Base-by-base conservation (phyloP, 345 rosid species). In the Moricandia arvensis region DNA sequence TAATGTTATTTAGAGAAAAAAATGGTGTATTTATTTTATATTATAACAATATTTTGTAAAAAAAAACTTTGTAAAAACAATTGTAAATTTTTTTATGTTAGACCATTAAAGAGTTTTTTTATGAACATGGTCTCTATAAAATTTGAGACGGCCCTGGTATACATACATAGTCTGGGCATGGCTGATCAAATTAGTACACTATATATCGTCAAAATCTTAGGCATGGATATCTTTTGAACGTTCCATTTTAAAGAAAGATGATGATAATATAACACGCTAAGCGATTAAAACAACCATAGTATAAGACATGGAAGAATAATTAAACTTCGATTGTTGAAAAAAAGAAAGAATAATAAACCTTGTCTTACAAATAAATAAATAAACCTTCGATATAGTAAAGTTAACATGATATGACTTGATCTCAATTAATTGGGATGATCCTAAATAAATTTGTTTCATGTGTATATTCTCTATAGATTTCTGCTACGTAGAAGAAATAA, bases 401-500 rank as follows among this genome's bases (percentile, higher is more conserved):
- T 43, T 4, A 43, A 43, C 16, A 33, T 38, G 45, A 3, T 11
- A 38, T 43, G 51, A 43, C 51, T 5, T 43, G 51, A 43, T 43
- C 51, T 43, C 2, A 43, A 43, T 43, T 47, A 47, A 16, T 47
- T 47, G 53, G 8, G 5, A n/a, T 47, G 17, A 47, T 47, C 51
- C 51, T 30, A 1, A 47, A 47, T 18, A 18, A 43, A 13, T 47
- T 47, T 15, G 53, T 47, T 47, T 47, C 53, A 47, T 47, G 53
- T n/a, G 17, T n/a, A n/a, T 47, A 47, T 49, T 38, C 43, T 8
- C 53, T 47, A 47, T 30, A 91, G 95, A 80, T 55, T 91, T 89
- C 35, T 91, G 95, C 82, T 68, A 71, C 53, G 78, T 84, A 34
- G 91, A 91, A 75, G 95, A 89, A 55, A 74, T 75, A 4, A 60